Evolutionary conservation across 2,329 filamentous ascomycete species (phyloP), one percentile per base, ranked within the genome.

Genomic region (Ascochyta lentis): DNA sequence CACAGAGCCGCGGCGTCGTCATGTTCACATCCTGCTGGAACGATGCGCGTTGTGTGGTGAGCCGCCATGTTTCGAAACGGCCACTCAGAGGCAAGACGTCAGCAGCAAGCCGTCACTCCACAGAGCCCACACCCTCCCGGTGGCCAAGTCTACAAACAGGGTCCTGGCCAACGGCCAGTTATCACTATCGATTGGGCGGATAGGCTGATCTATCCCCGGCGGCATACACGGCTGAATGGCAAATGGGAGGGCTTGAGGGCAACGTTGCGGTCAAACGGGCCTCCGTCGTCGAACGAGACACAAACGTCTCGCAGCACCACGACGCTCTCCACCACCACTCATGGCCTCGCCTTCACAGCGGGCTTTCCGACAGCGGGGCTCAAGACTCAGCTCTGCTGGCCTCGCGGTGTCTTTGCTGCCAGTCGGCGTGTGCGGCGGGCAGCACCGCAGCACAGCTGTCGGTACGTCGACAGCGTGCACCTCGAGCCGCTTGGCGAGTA

Each of bases 101-200:
- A 69, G 64, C 68, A 63, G 50, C 58, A 51, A 19, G 49, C 55
- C 56, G 57, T 61, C 66, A 59, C 48, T 39, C 47, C 43, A 27
- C 58, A 52, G 46, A 59, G 39, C 39, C 47, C 44, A 54, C 59
- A 62, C 50, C 54, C 42, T 56, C 44, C 57, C 55, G 58, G 58
- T 54, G 49, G 61, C 61, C 62, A 60, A 64, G 59, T 59, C 57
- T 53, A 68, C 58, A 59, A 60, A 62, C 69, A 69, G 68, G 68
- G 66, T 61, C 63, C 39, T 47, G 50, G 55, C 49, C 59, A 59
- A 66, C 70, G 70, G 67, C 56, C 63, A 71, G 68, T 46, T 74
- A 74, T 72, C 72, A 69, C 64, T 72, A 75, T 75, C 72, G 72
- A 75, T 75, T 75, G 72, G 72, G 65, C 65, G 66, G 71, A 69